These are phyloP conservation scores for Oryza glumipatula DNA, from an alignment of 176 grass and related monocot genomes.

Conservation along the genomic window DNA sequence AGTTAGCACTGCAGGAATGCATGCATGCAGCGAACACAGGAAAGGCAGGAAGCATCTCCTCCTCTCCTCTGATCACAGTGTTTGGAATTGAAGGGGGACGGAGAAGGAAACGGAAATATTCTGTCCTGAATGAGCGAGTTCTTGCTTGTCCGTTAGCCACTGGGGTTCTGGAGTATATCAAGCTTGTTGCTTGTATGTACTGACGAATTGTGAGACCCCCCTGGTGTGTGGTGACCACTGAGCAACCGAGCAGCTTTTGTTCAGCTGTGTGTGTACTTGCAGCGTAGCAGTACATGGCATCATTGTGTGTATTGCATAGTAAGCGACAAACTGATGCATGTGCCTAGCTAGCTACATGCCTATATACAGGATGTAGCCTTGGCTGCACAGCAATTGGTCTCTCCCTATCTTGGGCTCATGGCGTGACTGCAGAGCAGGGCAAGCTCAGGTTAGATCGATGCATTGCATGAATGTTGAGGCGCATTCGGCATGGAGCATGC, in stretches of 20 bases:
- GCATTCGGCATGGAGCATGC: background rate
- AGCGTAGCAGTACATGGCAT: slow-evolving; percentile 19
- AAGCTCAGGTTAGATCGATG: background rate
- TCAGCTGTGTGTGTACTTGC: background rate
- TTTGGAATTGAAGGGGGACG: background rate
- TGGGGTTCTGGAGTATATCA: slow-evolving; percentile 1
- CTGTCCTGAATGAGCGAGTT: slow-evolving; percentile 11
- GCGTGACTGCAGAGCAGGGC: background rate
- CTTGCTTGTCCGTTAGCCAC: slow-evolving; percentile 30
- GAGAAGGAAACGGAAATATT: slow-evolving; percentile 31
- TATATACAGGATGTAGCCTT: background rate
- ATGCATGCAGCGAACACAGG: background rate
- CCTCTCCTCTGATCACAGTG: background rate
- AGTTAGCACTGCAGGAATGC: background rate
- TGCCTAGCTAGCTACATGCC: background rate
- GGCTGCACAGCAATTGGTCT: background rate
- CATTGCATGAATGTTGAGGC: background rate
- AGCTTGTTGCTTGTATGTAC: background rate
- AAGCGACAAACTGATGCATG: slow-evolving; percentile 35
- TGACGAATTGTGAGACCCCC: background rate
- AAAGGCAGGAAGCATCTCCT: slow-evolving; percentile 2
- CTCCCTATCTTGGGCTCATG: background rate
- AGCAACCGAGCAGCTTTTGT: background rate
- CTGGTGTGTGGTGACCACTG: background rate
- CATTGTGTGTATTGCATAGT: background rate